These are phyloP conservation scores for Nowakowskiella sp. DNA, from an alignment of 192 early-diverging fungal species.

Conservation along the genomic window DNA sequence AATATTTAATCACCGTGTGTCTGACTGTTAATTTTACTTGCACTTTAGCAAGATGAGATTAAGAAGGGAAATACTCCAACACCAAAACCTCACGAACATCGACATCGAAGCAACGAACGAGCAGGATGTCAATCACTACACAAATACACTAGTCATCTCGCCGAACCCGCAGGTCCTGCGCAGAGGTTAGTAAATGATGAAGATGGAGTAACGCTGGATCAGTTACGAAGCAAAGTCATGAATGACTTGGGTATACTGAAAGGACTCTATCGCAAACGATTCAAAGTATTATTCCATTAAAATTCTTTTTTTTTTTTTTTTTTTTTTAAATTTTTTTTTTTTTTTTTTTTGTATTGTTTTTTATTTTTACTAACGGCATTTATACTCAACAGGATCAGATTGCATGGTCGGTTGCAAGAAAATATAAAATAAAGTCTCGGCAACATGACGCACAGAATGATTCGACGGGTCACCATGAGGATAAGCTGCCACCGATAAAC, in stretches of 20 bases:
- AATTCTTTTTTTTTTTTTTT: too few relatives aligned
- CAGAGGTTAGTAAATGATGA: neutral
- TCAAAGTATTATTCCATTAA: too few relatives aligned
- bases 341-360: too few relatives aligned
- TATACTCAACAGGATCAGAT: too few relatives aligned
- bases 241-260: constrained; percentile 2
- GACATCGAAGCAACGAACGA: neutral
- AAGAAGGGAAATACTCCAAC: neutral
- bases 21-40: neutral
- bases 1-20: neutral
- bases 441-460: too few relatives aligned
- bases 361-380: too few relatives aligned
- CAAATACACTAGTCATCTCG: neutral
- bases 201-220: neutral
- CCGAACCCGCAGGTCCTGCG: neutral
- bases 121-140: neutral
- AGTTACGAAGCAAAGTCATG: constrained; percentile 1
- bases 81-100: neutral
- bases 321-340: too few relatives aligned
- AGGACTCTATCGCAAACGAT: neutral
- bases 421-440: too few relatives aligned
- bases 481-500: too few relatives aligned
- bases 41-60: neutral
- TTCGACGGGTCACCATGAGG: too few relatives aligned
- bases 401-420: too few relatives aligned